phyloP scores from a whole-genome alignment of 2,329 filamentous ascomycete genomes.

The Fusarium pseudoanthophilum region DNA sequence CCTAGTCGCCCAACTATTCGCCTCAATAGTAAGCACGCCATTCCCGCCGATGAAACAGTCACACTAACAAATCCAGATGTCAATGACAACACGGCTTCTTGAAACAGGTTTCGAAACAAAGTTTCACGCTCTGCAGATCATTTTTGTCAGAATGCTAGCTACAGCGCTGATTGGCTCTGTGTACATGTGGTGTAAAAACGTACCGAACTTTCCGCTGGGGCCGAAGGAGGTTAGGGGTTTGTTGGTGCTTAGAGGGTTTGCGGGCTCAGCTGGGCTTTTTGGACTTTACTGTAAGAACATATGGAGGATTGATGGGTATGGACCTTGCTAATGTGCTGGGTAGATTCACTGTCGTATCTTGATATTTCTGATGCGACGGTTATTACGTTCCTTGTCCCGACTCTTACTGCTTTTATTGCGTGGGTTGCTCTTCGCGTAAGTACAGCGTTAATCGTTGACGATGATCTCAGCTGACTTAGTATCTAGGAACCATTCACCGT shows the following conservation, averaged over 20 bases:
- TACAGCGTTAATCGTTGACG: fast-evolving
- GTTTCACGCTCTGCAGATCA: slow-evolving; percentile 56
- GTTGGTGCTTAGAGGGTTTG: slow-evolving; percentile 71
- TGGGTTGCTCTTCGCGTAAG: slow-evolving; percentile 59
- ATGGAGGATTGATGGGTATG: fast-evolving
- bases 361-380: slow-evolving; percentile 83
- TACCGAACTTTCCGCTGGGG: slow-evolving; percentile 74
- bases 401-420: slow-evolving; percentile 73
- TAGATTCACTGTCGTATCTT: slow-evolving; percentile 69
- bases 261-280: slow-evolving; percentile 74
- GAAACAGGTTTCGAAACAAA: slow-evolving; percentile 49
- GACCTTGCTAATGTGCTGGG: not conserved
- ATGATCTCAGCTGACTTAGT: fast-evolving
- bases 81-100: slow-evolving; percentile 53
- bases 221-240: slow-evolving; percentile 69
- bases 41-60: fast-evolving
- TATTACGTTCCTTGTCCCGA: slow-evolving; percentile 81
- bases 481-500: slow-evolving; percentile 75
- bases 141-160: slow-evolving; percentile 56
- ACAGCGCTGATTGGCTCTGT: slow-evolving; percentile 51
- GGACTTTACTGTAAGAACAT: slow-evolving; percentile 57
- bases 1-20: slow-evolving; percentile 55
- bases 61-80: slow-evolving; percentile 48
- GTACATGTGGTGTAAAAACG: slow-evolving; percentile 55
- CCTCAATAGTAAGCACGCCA: slow-evolving; percentile 49